Percentiles rank a stretch among this genome's conserved stretches.
Conservation (phyloP, 352 stramenopile genomes). For the Phytophthora syringae region DNA sequence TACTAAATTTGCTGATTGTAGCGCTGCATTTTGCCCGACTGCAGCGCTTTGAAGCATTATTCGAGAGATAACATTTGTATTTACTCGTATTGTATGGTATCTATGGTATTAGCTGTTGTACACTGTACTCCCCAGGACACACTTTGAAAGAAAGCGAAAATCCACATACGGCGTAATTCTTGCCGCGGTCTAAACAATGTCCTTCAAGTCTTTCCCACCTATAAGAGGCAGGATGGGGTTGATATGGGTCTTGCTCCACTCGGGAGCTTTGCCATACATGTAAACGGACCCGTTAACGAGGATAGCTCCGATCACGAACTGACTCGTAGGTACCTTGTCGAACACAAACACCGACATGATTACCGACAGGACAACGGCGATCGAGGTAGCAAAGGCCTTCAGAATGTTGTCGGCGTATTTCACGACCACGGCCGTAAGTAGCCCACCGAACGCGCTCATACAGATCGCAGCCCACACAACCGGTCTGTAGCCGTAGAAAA, state of each 20-base stretch:
- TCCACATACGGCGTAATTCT: conserved; percentile 5
- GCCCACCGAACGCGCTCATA: conserved; percentile 71
- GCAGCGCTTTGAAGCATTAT: no score
- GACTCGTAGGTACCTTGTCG: conserved; percentile 75
- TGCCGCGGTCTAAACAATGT: conserved; percentile 25
- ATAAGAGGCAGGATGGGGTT: conserved; percentile 29
- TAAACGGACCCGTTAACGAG: conserved; percentile 88
- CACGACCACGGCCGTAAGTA: conserved; percentile 85
- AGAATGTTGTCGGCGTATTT: conserved; percentile 91
- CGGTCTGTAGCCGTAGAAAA: conserved; percentile 86
- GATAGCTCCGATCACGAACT: conserved; percentile 76
- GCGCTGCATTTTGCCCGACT: neutral
- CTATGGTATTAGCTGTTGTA: conserved; percentile 18
- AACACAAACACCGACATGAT: conserved; percentile 88
- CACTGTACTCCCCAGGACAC: neutral
- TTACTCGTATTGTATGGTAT: conserved; percentile 26
- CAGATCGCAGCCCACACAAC: conserved; percentile 79
- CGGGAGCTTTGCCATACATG: conserved; percentile 68
- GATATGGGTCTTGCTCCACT: conserved; percentile 36
- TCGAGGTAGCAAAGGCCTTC: conserved; percentile 88
- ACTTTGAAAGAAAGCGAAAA: conserved; percentile 10
- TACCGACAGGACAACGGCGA: conserved; percentile 82
- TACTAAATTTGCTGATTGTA: neutral
- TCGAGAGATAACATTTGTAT: no score
- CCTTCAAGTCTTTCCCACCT: conserved; percentile 15